These are phyloP conservation scores for Aspergillus pseudotamarii DNA, from an alignment of 2,329 filamentous ascomycete genomes.

Conservation along the genomic window DNA sequence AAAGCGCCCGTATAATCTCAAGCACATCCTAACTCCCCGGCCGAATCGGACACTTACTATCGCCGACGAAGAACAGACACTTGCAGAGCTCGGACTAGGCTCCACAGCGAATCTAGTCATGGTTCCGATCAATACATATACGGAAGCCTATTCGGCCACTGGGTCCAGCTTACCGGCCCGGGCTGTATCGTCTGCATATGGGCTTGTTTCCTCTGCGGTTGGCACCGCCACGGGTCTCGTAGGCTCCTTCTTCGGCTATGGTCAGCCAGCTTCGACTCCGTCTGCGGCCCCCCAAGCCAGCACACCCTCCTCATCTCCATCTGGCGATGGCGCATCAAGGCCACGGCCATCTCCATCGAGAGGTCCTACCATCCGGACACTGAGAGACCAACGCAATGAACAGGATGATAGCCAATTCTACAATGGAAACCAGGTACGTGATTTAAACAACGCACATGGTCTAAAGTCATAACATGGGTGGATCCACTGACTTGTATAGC, in stretches of 20 bases:
- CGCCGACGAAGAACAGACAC: slow-evolving; percentile 69
- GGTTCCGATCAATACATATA: slow-evolving; percentile 67
- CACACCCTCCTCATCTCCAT: slow-evolving; percentile 8
- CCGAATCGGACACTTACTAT: slow-evolving; percentile 75
- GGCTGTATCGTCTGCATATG: slow-evolving; percentile 46
- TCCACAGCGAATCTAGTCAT: slow-evolving; percentile 84
- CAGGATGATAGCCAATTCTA: slow-evolving; percentile 73
- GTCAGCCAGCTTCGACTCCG: slow-evolving; percentile 22
- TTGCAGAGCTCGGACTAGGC: slow-evolving; percentile 71
- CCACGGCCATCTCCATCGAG: slow-evolving; percentile 17
- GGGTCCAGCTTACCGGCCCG: slow-evolving; percentile 44
- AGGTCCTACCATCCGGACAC: slow-evolving; percentile 52
- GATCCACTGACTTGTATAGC: slow-evolving; percentile 13
- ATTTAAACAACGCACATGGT: not conserved
- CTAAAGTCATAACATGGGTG: not conserved
- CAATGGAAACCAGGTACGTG: slow-evolving; percentile 82
- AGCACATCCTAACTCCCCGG: slow-evolving; percentile 76
- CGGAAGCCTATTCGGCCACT: slow-evolving; percentile 57
- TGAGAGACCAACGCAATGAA: slow-evolving; percentile 58
- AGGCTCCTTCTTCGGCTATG: slow-evolving; percentile 49
- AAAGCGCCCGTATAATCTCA: slow-evolving; percentile 74
- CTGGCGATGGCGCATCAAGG: slow-evolving; percentile 15
- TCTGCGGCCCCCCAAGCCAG: slow-evolving; percentile 10
- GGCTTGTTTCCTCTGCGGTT: slow-evolving; percentile 46
- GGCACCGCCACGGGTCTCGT: slow-evolving; percentile 46